These are phyloP conservation scores for Porodaedalea pini DNA, from an alignment of 1,284 basidiomycete species.

Conservation along the genomic window DNA sequence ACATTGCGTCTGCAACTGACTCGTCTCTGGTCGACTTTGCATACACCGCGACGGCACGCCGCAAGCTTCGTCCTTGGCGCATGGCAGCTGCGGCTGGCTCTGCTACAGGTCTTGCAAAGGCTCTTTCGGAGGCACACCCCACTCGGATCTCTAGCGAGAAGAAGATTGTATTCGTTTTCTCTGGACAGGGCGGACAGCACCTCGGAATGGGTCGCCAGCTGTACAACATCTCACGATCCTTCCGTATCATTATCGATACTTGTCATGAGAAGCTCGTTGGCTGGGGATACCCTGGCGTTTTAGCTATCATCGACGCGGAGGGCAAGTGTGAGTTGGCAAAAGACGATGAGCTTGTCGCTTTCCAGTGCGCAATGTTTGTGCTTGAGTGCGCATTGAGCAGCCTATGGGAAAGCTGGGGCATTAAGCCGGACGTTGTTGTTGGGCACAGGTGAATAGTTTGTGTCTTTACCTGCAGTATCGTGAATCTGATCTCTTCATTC, in stretches of 20 bases:
- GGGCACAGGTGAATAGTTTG: conserved; percentile 60
- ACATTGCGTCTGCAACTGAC: conserved; percentile 29
- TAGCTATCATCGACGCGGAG: conserved; percentile 39
- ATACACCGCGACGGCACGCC: conserved; percentile 62
- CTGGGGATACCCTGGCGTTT: conserved; percentile 49
- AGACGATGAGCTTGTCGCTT: conserved; percentile 38
- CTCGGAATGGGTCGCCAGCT: conserved; percentile 58
- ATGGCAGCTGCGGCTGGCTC: conserved; percentile 43
- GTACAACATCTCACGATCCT: conserved; percentile 45
- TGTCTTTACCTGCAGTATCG: background rate
- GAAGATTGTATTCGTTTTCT: conserved; percentile 59
- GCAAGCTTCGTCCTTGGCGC: conserved; percentile 52
- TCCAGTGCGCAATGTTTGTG: conserved; percentile 54
- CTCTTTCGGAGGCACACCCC: conserved; percentile 37
- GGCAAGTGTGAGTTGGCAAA: conserved; percentile 24
- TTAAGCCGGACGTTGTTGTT: conserved; percentile 51
- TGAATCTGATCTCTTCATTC: conserved; percentile 1
- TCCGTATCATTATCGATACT: conserved; percentile 49
- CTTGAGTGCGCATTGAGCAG: conserved; percentile 57
- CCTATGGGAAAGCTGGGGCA: conserved; percentile 65
- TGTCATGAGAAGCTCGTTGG: conserved; percentile 50
- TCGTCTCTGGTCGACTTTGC: conserved; percentile 46
- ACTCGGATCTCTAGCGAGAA: conserved; percentile 30
- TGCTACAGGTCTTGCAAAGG: conserved; percentile 42
- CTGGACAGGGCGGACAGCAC: conserved; percentile 68